A percentile compares a stretch with the other conserved stretches of the same genome.
These are phyloP conservation scores for Epichloe brachyelytri DNA, from an alignment of 2,329 filamentous ascomycete genomes.

Conservation along the genomic window DNA sequence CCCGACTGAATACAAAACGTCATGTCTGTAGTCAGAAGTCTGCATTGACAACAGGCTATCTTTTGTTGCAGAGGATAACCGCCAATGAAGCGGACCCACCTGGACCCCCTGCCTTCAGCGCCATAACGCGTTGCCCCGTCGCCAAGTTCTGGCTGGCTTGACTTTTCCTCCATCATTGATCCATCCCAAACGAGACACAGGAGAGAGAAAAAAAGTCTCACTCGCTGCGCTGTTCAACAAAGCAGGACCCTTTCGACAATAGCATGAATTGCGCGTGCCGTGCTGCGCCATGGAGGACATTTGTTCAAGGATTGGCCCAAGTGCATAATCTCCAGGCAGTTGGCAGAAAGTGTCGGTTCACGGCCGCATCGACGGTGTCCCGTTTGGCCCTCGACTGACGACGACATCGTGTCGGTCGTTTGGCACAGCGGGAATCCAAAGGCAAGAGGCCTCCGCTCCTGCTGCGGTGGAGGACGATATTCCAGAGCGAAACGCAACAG, in stretches of 20 bases:
- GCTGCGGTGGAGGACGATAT: background rate
- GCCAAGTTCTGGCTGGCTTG: background rate
- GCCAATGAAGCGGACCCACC: constrained; percentile 1
- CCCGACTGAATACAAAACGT: too few relatives aligned
- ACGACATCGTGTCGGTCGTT: background rate
- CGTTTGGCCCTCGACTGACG: background rate
- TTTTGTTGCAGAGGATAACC: background rate
- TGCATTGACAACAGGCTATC: too few relatives aligned
- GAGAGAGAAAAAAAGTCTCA: background rate
- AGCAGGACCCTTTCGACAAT: background rate
- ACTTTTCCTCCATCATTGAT: background rate
- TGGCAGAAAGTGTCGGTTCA: background rate
- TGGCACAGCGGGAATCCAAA: background rate
- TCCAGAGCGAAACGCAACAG: background rate
- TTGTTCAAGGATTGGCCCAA: constrained; percentile 32
- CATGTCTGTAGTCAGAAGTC: too few relatives aligned
- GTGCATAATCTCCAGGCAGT: constrained; percentile 21
- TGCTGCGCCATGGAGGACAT: constrained; percentile 31
- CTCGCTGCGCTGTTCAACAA: background rate
- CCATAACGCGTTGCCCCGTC: background rate
- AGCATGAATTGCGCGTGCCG: constrained; percentile 37
- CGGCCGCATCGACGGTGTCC: background rate
- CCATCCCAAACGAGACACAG: background rate
- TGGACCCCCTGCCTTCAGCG: background rate
- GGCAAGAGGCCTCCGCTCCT: background rate